These are phyloP conservation scores for Wickerhamomyces strasburgensis DNA, from an alignment of 805 yeast species.

Conservation along the genomic window DNA sequence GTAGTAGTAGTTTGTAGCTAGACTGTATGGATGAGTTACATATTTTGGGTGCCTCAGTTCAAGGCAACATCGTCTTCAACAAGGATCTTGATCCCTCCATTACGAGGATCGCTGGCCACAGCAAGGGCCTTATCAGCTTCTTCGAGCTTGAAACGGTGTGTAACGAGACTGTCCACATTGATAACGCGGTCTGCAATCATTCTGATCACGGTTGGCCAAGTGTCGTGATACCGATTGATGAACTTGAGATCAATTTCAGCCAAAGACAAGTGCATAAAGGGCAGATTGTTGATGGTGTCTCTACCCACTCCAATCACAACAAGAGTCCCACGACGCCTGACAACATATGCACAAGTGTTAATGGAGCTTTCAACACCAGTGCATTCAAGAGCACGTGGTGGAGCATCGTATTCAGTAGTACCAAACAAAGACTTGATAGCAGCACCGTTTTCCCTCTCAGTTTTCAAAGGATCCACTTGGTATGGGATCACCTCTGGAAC, in stretches of 20 bases:
- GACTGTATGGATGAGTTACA: too few species aligned
- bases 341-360: slow-evolving; percentile 40
- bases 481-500: slow-evolving; percentile 45
- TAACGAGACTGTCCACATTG: slow-evolving; percentile 41
- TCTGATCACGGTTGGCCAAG: slow-evolving; percentile 54
- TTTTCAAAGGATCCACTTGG: slow-evolving; percentile 30
- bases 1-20: too few species aligned
- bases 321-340: slow-evolving; percentile 42
- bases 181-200: slow-evolving; percentile 40
- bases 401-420: slow-evolving; percentile 31
- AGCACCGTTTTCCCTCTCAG: slow-evolving; percentile 34
- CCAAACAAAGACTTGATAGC: slow-evolving; percentile 34
- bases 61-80: slow-evolving; percentile 39
- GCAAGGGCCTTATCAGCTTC: slow-evolving; percentile 41
- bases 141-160: slow-evolving; percentile 44
- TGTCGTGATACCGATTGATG: slow-evolving; percentile 49
- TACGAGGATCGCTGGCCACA: slow-evolving; percentile 31
- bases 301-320: slow-evolving; percentile 50
- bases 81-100: slow-evolving; percentile 45
- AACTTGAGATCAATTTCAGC: slow-evolving; percentile 48
- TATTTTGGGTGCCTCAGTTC: too few species aligned
- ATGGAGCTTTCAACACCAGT: slow-evolving; percentile 49
- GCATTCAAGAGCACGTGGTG: slow-evolving; percentile 46
- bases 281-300: slow-evolving; percentile 40
- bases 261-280: slow-evolving; percentile 50